A percentile compares a stretch with the other conserved stretches of the same genome.
Evolutionary conservation across 1,139 yeast species (phyloP).

Genomic region (Kodamaea ohmeri): DNA sequence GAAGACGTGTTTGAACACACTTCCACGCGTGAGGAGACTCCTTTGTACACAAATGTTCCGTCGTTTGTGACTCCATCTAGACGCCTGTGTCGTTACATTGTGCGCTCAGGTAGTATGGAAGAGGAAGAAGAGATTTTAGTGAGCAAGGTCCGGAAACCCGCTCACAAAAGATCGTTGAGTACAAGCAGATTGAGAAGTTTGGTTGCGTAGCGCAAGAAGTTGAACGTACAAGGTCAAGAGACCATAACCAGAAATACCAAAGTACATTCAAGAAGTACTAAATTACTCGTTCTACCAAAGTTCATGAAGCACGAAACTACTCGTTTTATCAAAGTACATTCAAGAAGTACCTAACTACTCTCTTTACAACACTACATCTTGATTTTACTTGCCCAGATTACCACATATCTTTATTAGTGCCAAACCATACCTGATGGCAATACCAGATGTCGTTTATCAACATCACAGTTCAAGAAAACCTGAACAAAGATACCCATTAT

Average conservation of each 20-base stretch:
- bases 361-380: no score
- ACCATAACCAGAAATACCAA: neutral
- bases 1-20: constrained; percentile 34
- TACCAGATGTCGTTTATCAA: no score
- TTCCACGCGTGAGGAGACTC: constrained; percentile 9
- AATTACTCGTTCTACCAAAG: no score
- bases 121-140: constrained; percentile 17
- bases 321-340: no score
- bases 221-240: neutral
- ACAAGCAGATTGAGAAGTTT: constrained; percentile 3
- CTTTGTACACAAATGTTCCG: constrained; percentile 35
- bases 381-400: no score
- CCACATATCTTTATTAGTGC: no score
- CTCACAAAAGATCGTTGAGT: constrained; percentile 4
- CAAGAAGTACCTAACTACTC: no score
- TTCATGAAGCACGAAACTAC: no score
- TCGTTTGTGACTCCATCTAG: constrained; percentile 37
- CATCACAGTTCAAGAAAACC: no score
- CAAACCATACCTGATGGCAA: no score
- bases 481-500: no score
- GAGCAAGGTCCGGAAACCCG: constrained; percentile 8
- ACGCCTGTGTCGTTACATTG: constrained; percentile 24
- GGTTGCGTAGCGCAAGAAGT: neutral
- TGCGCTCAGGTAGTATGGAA: constrained; percentile 19
- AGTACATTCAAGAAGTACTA: no score